These are phyloP conservation scores for Ophiostoma pallidulum DNA, from an alignment of 2,329 filamentous ascomycete species.

Conservation along the genomic window DNA sequence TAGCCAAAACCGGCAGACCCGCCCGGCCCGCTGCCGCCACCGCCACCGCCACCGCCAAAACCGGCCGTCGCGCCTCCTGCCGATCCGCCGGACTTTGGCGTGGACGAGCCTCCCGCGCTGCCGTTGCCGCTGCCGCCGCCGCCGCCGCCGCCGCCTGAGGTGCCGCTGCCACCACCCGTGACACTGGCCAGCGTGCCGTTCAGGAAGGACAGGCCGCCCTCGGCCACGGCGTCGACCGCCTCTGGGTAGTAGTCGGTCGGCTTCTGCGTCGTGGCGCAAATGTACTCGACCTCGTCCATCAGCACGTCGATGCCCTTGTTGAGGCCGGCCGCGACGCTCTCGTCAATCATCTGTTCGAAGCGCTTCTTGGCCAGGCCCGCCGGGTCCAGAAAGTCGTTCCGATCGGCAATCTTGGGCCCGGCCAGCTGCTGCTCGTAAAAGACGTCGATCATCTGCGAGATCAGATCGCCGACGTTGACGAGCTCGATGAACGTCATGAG, in stretches of 20 bases:
- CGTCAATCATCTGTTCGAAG: slow-evolving; percentile 97
- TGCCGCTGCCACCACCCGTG: slow-evolving; percentile 18
- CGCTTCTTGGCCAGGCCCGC: slow-evolving; percentile 93
- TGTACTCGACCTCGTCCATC: slow-evolving; percentile 96
- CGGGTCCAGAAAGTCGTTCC: slow-evolving; percentile 88
- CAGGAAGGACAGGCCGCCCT: slow-evolving; percentile 12
- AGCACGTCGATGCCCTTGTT: slow-evolving; percentile 98
- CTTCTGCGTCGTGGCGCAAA: slow-evolving; percentile 78
- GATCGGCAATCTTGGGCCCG: slow-evolving; percentile 70
- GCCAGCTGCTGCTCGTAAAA: slow-evolving; percentile 96
- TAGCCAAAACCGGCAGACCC: no score
- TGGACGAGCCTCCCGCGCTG: slow-evolving; percentile 24
- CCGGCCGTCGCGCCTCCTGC: no score
- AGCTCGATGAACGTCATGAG: slow-evolving; percentile 93
- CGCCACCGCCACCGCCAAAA: slow-evolving; percentile 8
- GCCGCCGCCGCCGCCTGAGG: slow-evolving; percentile 15
- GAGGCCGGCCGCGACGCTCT: slow-evolving; percentile 86
- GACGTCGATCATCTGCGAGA: slow-evolving; percentile 97
- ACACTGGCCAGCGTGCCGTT: slow-evolving; percentile 15
- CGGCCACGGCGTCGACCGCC: slow-evolving; percentile 24
- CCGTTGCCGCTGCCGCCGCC: slow-evolving; percentile 18
- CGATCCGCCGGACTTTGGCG: slow-evolving; percentile 13
- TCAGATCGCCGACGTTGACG: slow-evolving; percentile 95
- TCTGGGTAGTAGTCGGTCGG: slow-evolving; percentile 85
- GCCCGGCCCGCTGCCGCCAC: no score